Conservation (phyloP, 176 grass and related monocot genomes). For the Zoysia japonica region DNA sequence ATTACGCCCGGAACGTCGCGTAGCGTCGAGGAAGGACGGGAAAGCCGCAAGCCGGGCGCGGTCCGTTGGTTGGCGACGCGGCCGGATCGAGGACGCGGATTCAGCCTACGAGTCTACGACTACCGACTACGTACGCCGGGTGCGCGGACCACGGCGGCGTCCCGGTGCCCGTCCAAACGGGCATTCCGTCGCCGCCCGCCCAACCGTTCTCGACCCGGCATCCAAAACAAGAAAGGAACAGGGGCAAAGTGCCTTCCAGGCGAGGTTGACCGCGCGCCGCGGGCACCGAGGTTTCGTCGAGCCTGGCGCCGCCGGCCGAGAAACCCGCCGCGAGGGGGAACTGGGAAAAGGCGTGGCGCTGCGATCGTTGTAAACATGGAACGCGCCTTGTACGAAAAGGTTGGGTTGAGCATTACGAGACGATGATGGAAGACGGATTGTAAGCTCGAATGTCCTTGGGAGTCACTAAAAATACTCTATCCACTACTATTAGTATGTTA, state of each 20-base stretch:
- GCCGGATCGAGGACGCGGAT: background rate
- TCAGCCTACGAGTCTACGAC: too few species aligned
- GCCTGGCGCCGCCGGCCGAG: background rate
- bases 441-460: slow-evolving; percentile 16
- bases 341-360: background rate
- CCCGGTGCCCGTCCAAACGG: too few species aligned
- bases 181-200: background rate
- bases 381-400: slow-evolving; percentile 21
- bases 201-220: background rate
- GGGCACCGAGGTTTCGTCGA: background rate
- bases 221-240: background rate
- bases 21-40: slow-evolving; percentile 10
- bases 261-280: background rate
- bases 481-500: background rate
- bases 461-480: slow-evolving; percentile 3
- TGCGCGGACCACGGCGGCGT: background rate
- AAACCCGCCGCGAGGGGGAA: too few species aligned
- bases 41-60: background rate
- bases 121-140: background rate
- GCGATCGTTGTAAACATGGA: background rate
- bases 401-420: slow-evolving; percentile 4
- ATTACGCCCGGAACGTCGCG: slow-evolving; percentile 19
- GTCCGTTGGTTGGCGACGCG: background rate
- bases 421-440: background rate
- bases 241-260: background rate